A percentile compares a stretch with the other conserved stretches of the same genome.
Evolutionary conservation across 495 filamentous ascomycete species (phyloP).

Genomic region (Choiromyces venosus): DNA sequence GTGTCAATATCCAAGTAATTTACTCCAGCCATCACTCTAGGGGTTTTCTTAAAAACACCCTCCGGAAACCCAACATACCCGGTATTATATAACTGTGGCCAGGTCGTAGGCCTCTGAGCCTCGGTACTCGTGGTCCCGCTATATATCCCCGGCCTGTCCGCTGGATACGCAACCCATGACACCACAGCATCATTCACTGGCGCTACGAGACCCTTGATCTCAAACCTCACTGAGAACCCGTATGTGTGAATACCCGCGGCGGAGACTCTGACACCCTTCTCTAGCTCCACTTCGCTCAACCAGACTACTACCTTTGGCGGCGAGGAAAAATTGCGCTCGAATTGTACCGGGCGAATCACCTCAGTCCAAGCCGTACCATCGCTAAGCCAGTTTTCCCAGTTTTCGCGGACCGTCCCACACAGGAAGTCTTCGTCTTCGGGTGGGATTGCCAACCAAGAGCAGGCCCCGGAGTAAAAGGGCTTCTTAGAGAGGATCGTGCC

Average conservation of each 20-base stretch:
- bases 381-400: too few species aligned
- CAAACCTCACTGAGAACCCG: too few species aligned
- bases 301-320: conserved; percentile 7
- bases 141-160: not conserved
- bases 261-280: not conserved
- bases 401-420: not conserved
- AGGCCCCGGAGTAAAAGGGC: not conserved
- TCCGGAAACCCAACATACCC: not conserved
- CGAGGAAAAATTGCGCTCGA: not conserved
- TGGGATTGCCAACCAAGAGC: conserved; percentile 7
- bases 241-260: not conserved
- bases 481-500: not conserved
- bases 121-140: conserved; percentile 1
- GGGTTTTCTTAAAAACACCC: not conserved
- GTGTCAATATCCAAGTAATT: conserved; percentile 4
- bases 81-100: conserved; percentile 11
- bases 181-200: too few species aligned
- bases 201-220: too few species aligned
- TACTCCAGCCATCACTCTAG: not conserved
- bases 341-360: not conserved
- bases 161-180: conserved; percentile 4
- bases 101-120: not conserved
- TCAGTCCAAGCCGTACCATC: too few species aligned
- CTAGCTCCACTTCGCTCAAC: not conserved
- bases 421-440: conserved; percentile 6